A percentile compares a stretch with the other conserved stretches of the same genome.
These are phyloP conservation scores for Nemania abortiva DNA, from an alignment of 2,329 filamentous ascomycete genomes.

Conservation along the genomic window DNA sequence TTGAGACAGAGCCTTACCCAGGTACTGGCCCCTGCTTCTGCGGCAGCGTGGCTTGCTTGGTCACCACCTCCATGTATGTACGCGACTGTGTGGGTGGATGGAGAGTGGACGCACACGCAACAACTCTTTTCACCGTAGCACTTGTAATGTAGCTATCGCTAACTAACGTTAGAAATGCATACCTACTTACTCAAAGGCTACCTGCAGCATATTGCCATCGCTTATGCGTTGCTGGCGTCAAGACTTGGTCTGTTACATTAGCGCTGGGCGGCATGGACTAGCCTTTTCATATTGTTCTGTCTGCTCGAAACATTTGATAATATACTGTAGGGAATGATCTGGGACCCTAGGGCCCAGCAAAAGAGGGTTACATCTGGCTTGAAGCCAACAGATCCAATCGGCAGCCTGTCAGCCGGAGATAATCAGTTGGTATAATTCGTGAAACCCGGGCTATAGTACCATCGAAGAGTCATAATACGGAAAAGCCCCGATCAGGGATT, in stretches of 20 bases:
- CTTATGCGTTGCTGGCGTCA: background rate
- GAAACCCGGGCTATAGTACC: conserved; percentile 20
- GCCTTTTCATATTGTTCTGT: background rate
- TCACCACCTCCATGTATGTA: background rate
- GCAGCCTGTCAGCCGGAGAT: background rate
- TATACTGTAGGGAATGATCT: no score
- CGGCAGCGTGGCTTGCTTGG: conserved; percentile 27
- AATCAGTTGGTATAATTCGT: background rate
- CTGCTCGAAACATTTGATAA: background rate
- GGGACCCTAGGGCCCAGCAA: background rate
- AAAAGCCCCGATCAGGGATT: conserved; percentile 8
- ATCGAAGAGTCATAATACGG: conserved; percentile 23
- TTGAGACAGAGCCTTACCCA: conserved; percentile 19
- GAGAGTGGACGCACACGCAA: conserved; percentile 11
- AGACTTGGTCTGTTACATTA: conserved; percentile 7
- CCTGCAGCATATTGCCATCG: background rate
- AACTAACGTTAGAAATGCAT: conserved; percentile 10
- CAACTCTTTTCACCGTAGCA: conserved; percentile 6
- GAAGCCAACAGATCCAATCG: conserved; percentile 7
- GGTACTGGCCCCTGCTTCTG: conserved; percentile 15
- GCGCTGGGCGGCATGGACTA: conserved; percentile 1
- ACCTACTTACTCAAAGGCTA: background rate
- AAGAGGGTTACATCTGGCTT: conserved; percentile 16
- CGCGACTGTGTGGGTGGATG: conserved; percentile 1
- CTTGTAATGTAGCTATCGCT: conserved; percentile 14